Conservation (phyloP, 2,329 filamentous ascomycete species). For the Magnaporthales sp. region DNA sequence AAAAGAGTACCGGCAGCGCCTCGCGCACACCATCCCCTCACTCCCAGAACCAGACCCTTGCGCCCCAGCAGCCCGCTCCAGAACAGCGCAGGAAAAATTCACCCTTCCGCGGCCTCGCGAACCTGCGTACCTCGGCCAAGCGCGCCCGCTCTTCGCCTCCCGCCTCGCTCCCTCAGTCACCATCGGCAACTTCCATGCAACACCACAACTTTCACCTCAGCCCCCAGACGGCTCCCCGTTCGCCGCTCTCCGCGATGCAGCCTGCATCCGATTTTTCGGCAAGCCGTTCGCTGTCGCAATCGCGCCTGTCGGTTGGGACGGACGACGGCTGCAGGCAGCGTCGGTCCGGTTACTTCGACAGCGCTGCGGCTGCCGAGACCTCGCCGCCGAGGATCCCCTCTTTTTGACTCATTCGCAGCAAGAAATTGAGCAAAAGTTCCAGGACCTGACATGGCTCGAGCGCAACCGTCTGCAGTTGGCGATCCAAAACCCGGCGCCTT, state of each 20-base stretch:
- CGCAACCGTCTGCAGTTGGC: slow-evolving; percentile 35
- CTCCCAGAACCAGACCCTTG: slow-evolving; percentile 4
- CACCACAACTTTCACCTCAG: slow-evolving; percentile 4
- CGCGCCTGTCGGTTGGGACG: slow-evolving; percentile 1
- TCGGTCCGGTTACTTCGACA: background rate
- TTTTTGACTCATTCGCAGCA: slow-evolving; percentile 18
- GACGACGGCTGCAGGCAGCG: slow-evolving; percentile 5
- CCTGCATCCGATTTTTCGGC: slow-evolving; percentile 9
- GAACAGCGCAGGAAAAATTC: slow-evolving; percentile 10
- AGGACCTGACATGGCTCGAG: slow-evolving; percentile 45
- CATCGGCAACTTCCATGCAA: slow-evolving; percentile 3
- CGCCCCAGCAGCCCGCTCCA: slow-evolving; percentile 10
- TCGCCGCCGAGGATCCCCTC: slow-evolving; percentile 18
- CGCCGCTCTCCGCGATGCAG: slow-evolving; percentile 8
- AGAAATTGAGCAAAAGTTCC: slow-evolving; percentile 40
- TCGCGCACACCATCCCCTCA: slow-evolving; percentile 11
- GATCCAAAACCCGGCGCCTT: slow-evolving; percentile 25
- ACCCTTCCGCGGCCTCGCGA: slow-evolving; percentile 19
- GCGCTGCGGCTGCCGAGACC: background rate
- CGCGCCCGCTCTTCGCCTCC: slow-evolving; percentile 19
- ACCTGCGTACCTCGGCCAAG: slow-evolving; percentile 19
- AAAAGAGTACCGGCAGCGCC: slow-evolving; percentile 4
- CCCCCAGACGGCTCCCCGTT: background rate
- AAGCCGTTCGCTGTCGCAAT: background rate
- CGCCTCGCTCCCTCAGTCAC: slow-evolving; percentile 15